Conservation (phyloP, 2,329 filamentous ascomycete species). For the Grosmannia penicillata region DNA sequence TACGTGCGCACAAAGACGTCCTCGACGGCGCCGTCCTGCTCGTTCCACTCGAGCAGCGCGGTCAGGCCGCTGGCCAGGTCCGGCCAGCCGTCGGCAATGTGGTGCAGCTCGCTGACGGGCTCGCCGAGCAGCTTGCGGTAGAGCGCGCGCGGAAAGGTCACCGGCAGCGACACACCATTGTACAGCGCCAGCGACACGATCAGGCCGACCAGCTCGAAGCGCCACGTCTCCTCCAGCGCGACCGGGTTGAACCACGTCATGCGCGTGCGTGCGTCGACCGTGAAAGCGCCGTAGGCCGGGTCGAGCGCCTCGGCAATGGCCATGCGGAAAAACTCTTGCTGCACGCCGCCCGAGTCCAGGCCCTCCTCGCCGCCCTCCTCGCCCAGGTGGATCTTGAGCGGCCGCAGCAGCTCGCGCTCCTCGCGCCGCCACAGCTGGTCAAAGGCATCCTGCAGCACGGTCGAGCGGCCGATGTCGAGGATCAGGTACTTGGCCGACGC, state of each 20-base stretch:
- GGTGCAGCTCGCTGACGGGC: constrained; percentile 53
- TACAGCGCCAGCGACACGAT: constrained; percentile 83
- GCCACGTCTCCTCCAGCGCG: constrained; percentile 71
- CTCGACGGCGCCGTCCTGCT: constrained; percentile 57
- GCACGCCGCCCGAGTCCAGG: constrained; percentile 85
- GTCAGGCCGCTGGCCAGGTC: constrained; percentile 62
- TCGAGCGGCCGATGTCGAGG: constrained; percentile 50
- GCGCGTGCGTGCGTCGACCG: constrained; percentile 56
- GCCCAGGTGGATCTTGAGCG: constrained; percentile 77
- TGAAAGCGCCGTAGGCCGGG: constrained; percentile 67
- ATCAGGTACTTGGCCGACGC: constrained; percentile 59
- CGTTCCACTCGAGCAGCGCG: constrained; percentile 60
- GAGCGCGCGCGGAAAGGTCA: constrained; percentile 74
- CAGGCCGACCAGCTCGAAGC: constrained; percentile 78
- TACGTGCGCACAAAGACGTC: constrained; percentile 77
- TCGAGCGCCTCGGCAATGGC: constrained; percentile 67
- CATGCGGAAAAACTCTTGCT: constrained; percentile 89
- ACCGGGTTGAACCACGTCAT: constrained; percentile 83
- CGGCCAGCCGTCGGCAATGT: constrained; percentile 81
- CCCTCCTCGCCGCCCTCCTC: constrained; percentile 75
- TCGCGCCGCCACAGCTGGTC: constrained; percentile 84
- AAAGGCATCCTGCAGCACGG: constrained; percentile 59
- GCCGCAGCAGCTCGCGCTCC: constrained; percentile 65
- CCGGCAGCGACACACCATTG: constrained; percentile 80
- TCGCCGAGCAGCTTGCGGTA: constrained; percentile 67